A percentile compares a stretch with the other conserved stretches of the same genome.
phyloP scores from a whole-genome alignment of 2,329 filamentous ascomycete species.

The Phaeosphaeria sp. region DNA sequence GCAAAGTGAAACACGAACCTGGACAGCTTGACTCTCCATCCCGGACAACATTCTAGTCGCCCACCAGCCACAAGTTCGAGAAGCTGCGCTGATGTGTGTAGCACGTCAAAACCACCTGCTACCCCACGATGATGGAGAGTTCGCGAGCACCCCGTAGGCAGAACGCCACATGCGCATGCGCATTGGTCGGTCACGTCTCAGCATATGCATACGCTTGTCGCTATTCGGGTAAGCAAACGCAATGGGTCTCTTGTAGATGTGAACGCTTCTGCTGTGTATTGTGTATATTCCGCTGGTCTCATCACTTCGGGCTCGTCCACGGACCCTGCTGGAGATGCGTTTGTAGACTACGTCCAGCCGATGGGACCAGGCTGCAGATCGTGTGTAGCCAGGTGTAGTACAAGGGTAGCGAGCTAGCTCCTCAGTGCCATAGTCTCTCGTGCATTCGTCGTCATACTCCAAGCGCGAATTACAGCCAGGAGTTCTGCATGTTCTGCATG shows the following conservation, averaged over 20 bases:
- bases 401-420: slow-evolving; percentile 10
- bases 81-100: slow-evolving; percentile 20
- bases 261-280: background rate
- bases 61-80: slow-evolving; percentile 32
- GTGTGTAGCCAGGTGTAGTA: slow-evolving; percentile 16
- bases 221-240: background rate
- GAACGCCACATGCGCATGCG: background rate
- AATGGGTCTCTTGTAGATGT: background rate
- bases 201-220: slow-evolving; percentile 15
- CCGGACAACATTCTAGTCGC: slow-evolving; percentile 33
- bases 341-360: no score
- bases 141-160: background rate
- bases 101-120: slow-evolving; percentile 10
- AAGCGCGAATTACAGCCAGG: slow-evolving; percentile 33
- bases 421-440: slow-evolving; percentile 10
- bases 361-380: background rate
- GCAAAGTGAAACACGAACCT: slow-evolving; percentile 38
- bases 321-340: no score
- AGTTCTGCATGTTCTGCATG: slow-evolving; percentile 38
- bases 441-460: slow-evolving; percentile 30
- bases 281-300: background rate
- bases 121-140: slow-evolving; percentile 13
- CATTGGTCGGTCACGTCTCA: slow-evolving; percentile 28
- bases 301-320: background rate
- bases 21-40: slow-evolving; percentile 5